A percentile compares a stretch with the other conserved stretches of the same genome.
Evolutionary conservation across 257 asterid species (phyloP).

Genomic region (Schizonepeta tenuifolia): DNA sequence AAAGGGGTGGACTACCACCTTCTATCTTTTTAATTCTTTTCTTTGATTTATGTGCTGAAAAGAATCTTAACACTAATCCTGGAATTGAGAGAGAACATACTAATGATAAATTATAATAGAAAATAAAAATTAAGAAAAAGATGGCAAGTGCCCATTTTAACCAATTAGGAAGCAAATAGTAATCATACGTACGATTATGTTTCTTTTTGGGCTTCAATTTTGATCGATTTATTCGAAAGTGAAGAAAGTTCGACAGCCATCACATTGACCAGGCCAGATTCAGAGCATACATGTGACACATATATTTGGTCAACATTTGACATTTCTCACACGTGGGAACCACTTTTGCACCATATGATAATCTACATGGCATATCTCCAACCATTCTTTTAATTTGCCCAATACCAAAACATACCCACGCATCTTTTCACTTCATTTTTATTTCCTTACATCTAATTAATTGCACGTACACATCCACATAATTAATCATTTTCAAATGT

Average conservation of each 20-base stretch:
- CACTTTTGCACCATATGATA: background rate
- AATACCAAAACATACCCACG: background rate
- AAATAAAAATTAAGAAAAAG: background rate
- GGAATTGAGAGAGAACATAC: too few relatives aligned
- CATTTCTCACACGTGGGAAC: constrained; percentile 20
- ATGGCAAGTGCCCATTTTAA: background rate
- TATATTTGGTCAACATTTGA: constrained; percentile 29
- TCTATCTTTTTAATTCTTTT: too few relatives aligned
- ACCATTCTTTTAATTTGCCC: constrained; percentile 29
- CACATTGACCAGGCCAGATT: constrained; percentile 42
- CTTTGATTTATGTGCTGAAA: too few relatives aligned
- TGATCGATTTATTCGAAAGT: constrained; percentile 19
- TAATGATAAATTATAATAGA: background rate
- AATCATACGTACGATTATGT: background rate
- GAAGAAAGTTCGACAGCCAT: constrained; percentile 40
- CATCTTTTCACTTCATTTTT: background rate
- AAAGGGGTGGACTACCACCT: too few relatives aligned
- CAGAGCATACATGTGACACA: constrained; percentile 27
- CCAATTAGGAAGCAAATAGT: background rate
- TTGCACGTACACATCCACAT: background rate
- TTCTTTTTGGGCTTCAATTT: background rate
- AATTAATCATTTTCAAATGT: background rate
- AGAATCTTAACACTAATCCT: too few relatives aligned
- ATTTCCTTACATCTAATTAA: background rate
- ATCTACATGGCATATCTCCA: constrained; percentile 30